Conservation (phyloP, 495 filamentous ascomycete genomes). For the Podospora fimiseda region DNA sequence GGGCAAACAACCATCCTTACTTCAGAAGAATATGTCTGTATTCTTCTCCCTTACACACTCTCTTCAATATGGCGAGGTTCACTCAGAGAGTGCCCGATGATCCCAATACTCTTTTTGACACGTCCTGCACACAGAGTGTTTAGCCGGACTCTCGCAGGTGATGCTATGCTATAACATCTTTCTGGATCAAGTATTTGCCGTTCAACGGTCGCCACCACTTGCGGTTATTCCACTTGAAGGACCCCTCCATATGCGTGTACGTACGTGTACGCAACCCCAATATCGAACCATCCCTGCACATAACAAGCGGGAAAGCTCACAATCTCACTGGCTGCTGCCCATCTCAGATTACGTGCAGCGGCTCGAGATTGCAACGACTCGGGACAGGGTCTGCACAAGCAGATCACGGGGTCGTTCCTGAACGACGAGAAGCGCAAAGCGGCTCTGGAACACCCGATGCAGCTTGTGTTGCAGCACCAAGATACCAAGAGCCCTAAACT, state of each 20-base stretch:
- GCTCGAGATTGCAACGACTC: conserved; percentile 19
- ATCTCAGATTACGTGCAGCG: conserved; percentile 21
- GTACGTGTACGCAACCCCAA: conserved; percentile 1
- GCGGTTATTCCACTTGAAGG: not conserved
- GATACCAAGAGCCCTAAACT: not conserved
- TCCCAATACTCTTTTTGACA: not conserved
- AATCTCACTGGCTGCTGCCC: not conserved
- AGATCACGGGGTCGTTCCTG: conserved; percentile 19
- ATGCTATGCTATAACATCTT: not conserved
- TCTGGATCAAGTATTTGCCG: not conserved
- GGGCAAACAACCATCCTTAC: too few species aligned
- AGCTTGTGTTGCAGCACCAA: not conserved
- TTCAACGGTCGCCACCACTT: not conserved
- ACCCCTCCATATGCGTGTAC: conserved; percentile 1
- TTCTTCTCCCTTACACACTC: too few species aligned
- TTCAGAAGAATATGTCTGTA: too few species aligned
- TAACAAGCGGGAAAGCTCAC: conserved; percentile 7
- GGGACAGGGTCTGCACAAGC: conserved; percentile 12
- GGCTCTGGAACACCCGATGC: not conserved
- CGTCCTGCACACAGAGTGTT: not conserved
- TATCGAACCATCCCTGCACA: conserved; percentile 4
- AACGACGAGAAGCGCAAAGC: not conserved
- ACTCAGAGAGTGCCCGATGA: too few species aligned
- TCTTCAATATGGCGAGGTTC: too few species aligned
- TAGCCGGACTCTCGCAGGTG: not conserved